A percentile compares a stretch with the other conserved stretches of the same genome.
These are phyloP conservation scores for Trametes sp. DNA, from an alignment of 1,284 basidiomycete genomes.

Conservation along the genomic window DNA sequence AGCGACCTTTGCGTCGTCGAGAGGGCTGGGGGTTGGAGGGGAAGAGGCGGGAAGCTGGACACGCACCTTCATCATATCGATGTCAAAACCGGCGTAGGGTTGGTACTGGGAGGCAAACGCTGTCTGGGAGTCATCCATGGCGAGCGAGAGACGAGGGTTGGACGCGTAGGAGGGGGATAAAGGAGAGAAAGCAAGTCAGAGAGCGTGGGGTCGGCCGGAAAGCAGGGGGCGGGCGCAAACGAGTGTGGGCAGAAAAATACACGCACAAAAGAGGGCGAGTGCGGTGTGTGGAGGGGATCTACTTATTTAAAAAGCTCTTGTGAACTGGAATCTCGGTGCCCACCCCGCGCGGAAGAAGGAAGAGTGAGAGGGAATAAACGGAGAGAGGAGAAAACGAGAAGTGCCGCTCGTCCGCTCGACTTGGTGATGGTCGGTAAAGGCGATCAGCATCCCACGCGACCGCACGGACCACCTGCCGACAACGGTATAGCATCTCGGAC, in stretches of 20 bases:
- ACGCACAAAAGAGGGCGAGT: constrained; percentile 55
- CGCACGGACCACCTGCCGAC: constrained; percentile 33
- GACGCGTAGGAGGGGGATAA: constrained; percentile 47
- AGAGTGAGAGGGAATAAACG: constrained; percentile 34
- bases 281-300: constrained; percentile 26
- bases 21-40: background rate
- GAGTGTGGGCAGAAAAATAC: constrained; percentile 56
- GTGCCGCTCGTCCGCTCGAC: too few species aligned
- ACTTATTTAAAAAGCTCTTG: constrained; percentile 52
- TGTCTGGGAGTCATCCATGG: constrained; percentile 79
- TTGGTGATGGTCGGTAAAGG: constrained; percentile 10
- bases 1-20: constrained; percentile 1
- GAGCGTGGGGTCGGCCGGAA: constrained; percentile 48
- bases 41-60: constrained; percentile 1
- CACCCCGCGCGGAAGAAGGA: constrained; percentile 42
- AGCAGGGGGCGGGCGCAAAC: constrained; percentile 40
- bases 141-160: constrained; percentile 37
- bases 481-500: constrained; percentile 18
- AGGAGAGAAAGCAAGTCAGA: constrained; percentile 46
- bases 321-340: constrained; percentile 44
- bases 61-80: constrained; percentile 88
- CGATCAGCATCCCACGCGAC: constrained; percentile 33
- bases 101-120: constrained; percentile 72
- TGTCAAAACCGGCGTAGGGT: constrained; percentile 68
- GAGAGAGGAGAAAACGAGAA: constrained; percentile 24